Conservation (phyloP, 2,329 filamentous ascomycete genomes). For the Ophiostoma himal-ulmi region DNA sequence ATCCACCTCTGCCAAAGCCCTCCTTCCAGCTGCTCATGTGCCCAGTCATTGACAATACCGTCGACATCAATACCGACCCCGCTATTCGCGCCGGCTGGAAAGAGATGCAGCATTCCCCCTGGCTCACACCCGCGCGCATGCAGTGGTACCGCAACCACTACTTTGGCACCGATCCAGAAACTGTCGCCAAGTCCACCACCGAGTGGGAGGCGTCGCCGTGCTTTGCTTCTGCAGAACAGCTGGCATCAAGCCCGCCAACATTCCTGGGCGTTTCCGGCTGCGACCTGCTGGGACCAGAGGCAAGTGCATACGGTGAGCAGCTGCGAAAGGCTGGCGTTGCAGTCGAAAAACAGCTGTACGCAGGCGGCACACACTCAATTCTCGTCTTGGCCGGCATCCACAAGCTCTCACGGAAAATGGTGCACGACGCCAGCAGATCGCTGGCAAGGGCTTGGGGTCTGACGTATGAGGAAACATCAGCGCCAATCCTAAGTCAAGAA, state of each 20-base stretch:
- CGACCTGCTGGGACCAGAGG: conserved; percentile 52
- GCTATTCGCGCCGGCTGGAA: conserved; percentile 37
- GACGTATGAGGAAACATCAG: conserved; percentile 11
- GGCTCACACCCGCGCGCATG: conserved; percentile 51
- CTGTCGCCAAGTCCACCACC: conserved; percentile 33
- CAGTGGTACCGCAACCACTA: conserved; percentile 56
- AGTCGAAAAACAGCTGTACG: conserved; percentile 38
- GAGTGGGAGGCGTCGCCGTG: conserved; percentile 30
- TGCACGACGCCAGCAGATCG: conserved; percentile 20
- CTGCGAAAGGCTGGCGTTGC: conserved; percentile 42
- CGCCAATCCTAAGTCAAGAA: conserved; percentile 18
- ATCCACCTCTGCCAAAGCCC: conserved; percentile 13
- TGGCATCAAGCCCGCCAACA: conserved; percentile 46
- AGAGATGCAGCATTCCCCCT: conserved; percentile 31
- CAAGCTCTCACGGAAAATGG: conserved; percentile 17
- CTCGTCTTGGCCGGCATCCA: conserved; percentile 21
- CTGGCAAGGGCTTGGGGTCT: conserved; percentile 16
- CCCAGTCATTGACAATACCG: conserved; percentile 54
- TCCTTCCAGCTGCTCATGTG: conserved; percentile 49
- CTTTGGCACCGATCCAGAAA: conserved; percentile 40
- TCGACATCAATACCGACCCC: conserved; percentile 35
- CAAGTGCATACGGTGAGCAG: conserved; percentile 46
- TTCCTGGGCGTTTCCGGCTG: conserved; percentile 50
- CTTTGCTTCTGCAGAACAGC: conserved; percentile 43
- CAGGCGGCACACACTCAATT: conserved; percentile 23